Evolutionary conservation across 345 rosid species (phyloP), one percentile per base, ranked within the genome.

Genomic region (Eucalyptus brandiana): DNA sequence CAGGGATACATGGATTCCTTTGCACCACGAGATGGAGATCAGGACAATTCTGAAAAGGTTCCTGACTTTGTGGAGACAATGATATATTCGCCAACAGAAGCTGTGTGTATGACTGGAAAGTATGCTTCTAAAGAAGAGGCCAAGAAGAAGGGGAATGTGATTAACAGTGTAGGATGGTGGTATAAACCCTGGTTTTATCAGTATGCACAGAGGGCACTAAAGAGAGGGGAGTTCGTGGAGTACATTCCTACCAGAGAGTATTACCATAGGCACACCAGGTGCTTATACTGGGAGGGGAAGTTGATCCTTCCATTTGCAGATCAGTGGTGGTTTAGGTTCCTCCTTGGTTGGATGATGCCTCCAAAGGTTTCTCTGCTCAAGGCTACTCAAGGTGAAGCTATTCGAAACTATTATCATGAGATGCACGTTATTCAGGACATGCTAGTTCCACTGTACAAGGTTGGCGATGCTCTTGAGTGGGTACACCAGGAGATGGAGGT

Each of bases 231-330:
- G 94, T 98, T 97, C 88, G 96, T 95, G 5, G 99, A 98, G 93
- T 97, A 97, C 93, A 97, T 97, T n/a, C 99, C 99, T 0, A 97
- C 99, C 34, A 91, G 99, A 87, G 98, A 98, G 30, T 98, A 96
- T 91, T 98, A 98, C 89, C 99, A 98, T 92, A 95, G 99, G 93
- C 99, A 98, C 93, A 97, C 99, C 5, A 94, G 99, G 89, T 97
- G 96, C 88, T 94, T 98, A 94, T 97, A 98, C 91, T 98, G 99
- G 99, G 99, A 98, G 92, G 99, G 99, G 76, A 98, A 98, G 93
- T 99, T 98, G 86, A 98, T 98, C 87, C 99, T 98, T 92, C 99
- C 99, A 5, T 98, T 98, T 32, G 99, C 91, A 45, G 99, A 98
- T 92, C 99, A 98, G 92, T 95, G 93, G 88, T 98, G 99, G 99